Percentiles rank a stretch among this genome's conserved stretches.
Evolutionary conservation across 495 filamentous ascomycete species (phyloP).

Genomic region (Letharia columbiana): DNA sequence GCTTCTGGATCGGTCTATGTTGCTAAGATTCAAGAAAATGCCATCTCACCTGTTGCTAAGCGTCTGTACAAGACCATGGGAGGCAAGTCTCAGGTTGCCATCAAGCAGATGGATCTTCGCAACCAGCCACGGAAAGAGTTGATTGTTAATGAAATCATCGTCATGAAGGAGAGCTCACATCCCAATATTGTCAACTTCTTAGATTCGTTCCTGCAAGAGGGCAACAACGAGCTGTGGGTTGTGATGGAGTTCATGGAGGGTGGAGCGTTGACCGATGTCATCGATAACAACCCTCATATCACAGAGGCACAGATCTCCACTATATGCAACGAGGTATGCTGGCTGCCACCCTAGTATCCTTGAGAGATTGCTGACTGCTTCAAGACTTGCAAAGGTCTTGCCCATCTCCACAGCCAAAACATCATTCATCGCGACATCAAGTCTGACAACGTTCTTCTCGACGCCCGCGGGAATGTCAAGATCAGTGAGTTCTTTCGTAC

Average conservation of each 20-base stretch:
- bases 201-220: constrained; percentile 90
- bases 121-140: constrained; percentile 96
- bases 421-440: constrained; percentile 99
- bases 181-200: constrained; percentile 98
- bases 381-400: constrained; percentile 89
- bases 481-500: constrained; percentile 61
- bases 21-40: constrained; percentile 75
- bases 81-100: constrained; percentile 74
- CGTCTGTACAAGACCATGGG: constrained; percentile 62
- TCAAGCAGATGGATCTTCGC: constrained; percentile 98
- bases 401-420: constrained; percentile 87
- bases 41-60: constrained; percentile 55
- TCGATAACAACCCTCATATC: constrained; percentile 88
- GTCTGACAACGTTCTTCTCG: constrained; percentile 93
- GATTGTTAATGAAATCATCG: constrained; percentile 98
- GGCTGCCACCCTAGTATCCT: constrained; percentile 5
- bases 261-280: constrained; percentile 93
- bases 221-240: constrained; percentile 90
- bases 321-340: constrained; percentile 82
- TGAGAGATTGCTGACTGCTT: constrained; percentile 30
- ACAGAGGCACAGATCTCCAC: constrained; percentile 95
- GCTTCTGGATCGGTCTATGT: constrained; percentile 98
- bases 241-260: constrained; percentile 99
- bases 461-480: constrained; percentile 90
- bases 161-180: constrained; percentile 98